Base-by-base conservation (phyloP, 768 basidiomycete species). In the Mycena pura region DNA sequence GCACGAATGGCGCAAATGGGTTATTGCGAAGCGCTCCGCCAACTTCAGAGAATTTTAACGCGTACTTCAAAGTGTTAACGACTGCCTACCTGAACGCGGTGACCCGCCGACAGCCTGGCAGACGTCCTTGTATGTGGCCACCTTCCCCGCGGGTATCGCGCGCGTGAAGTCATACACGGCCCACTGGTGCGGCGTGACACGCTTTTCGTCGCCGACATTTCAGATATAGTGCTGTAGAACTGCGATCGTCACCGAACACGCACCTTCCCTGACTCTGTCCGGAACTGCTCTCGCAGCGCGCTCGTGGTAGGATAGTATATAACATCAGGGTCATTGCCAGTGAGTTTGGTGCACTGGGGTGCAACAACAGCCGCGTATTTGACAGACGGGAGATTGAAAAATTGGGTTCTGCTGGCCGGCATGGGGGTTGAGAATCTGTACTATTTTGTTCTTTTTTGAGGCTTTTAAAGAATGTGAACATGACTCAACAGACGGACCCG, bases 1-100 rank as follows among this genome's bases (percentile, higher is more conserved):
- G 90, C 5, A 91, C 78, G 58, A 77, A 80, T 0, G 89, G 89
- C 5, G 82, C 81, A 70, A 90, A 91, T 0, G 89, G 88, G 65
- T 91, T 90, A 48, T 77, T 79, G 39, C 85, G 78, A 25, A 91
- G 73, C 0, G 88, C 89, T 29, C 75, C 78, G 19, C 89, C 90
- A n/a, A 88, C 88, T 85, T 63, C 1, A 19, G 28, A 15, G 54
- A 28, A 21, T 43, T 25, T 38, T 47, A 31, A 31, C 24, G 22
- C 8, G 27, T n/a, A 11, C n/a, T 28, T 38, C 24, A 43, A 61
- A 47, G 48, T n/a, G 11, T 3, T 17, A 29, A 15, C 5, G 34
- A 3, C 28, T n/a, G 69, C 79, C n/a, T 62, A 86, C 85, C 84
- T 64, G 88, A 87, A 17, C 87, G 85, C 28, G 88, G 84, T 6